phyloP scores from a whole-genome alignment of 306 rosid species.

The Pyrus pyrifolia region DNA sequence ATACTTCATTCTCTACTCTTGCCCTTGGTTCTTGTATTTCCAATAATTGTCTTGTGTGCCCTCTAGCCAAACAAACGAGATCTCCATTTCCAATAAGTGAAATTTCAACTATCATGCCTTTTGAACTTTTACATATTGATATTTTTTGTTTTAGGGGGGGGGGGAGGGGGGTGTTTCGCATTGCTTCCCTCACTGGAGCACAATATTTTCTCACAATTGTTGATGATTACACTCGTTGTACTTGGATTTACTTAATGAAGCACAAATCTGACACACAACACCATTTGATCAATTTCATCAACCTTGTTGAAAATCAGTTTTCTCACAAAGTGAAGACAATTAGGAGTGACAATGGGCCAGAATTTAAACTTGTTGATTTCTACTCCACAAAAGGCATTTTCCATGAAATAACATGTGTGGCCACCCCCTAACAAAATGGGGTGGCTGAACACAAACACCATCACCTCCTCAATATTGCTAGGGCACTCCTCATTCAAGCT shows the following conservation, averaged over 20 bases:
- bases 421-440: not conserved
- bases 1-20: too few relatives aligned
- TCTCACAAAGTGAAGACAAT: not conserved
- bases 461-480: not conserved
- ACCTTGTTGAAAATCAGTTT: not conserved
- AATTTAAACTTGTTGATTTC: not conserved
- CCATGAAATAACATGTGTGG: not conserved
- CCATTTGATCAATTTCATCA: not conserved
- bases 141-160: too few relatives aligned
- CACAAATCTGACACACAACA: not conserved
- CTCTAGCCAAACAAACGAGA: too few relatives aligned
- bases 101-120: not conserved
- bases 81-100: too few relatives aligned
- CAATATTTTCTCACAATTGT: not conserved
- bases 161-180: not conserved
- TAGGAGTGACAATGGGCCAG: not conserved
- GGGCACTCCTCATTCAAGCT: not conserved
- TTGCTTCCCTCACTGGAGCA: not conserved
- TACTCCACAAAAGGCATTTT: not conserved
- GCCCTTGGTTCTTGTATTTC: too few relatives aligned
- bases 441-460: not conserved
- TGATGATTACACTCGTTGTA: not conserved
- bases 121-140: not conserved
- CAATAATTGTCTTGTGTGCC: too few relatives aligned
- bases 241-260: not conserved